Base-by-base conservation (phyloP, 2,329 filamentous ascomycete genomes). In the Alternaria arborescens region DNA sequence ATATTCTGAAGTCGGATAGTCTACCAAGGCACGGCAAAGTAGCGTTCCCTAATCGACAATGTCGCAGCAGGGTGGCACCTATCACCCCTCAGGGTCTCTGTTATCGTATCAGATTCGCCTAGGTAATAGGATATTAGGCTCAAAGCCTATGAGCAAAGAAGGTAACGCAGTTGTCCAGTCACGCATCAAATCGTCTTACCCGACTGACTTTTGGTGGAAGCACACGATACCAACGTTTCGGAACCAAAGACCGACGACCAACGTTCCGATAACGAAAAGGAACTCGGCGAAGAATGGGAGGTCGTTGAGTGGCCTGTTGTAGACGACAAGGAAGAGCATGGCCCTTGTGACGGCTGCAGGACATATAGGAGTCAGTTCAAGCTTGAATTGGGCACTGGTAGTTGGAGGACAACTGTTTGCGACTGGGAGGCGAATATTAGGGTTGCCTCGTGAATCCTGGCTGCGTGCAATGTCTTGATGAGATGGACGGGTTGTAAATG, bases 161-260 rank as follows among this genome's bases (percentile, higher is more conserved):
- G n/a, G 30, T 34, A 5, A 12, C 32, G 1, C 18, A 14, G 3
- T 2, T 34, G 0, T n/a, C 6, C 28, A 5, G 1, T 3, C 1
- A 47, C 11, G n/a, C 0, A 32, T 3, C 2, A 7, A 32, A 12
- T 34, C 5, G 5, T 32, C 4, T 1, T 3, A 2, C 0, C 8
- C 20, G 28, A 16, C 44, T 47, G 3, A 47, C 1, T 3, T 4
- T 5, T 14, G 1, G 0, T 2, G 20, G 12, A 18, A 20, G 28
- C 0, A 5, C 44, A n/a, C 10, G 12, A 22, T 48, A 32, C 44
- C 1, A 20, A 2, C 0, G n/a, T 14, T 3, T 22, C 44, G 2
- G 6, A 48, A 32, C 1, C 32, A 1, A 16, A 0, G 7, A 48
- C 1, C 1, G 14, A 34, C 1, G 14, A 34, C n/a, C 38, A 40